A percentile compares a stretch with the other conserved stretches of the same genome.
These are phyloP conservation scores for Ballota nigra DNA, from an alignment of 257 asterid genomes.

Conservation along the genomic window DNA sequence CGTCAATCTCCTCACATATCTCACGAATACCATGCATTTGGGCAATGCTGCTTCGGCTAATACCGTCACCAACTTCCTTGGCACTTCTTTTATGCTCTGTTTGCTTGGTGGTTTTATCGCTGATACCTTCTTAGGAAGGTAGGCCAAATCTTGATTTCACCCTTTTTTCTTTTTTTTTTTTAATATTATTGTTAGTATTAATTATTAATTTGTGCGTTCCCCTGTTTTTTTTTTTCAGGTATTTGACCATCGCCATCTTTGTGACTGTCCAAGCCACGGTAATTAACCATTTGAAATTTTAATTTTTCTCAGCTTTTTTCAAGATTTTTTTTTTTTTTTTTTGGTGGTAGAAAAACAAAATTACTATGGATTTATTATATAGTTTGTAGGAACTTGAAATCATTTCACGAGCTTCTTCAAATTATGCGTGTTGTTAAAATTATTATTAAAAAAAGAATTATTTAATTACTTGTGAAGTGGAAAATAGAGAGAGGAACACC, in stretches of 20 bases:
- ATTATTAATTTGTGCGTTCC: too few species aligned
- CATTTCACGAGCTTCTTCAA: too few species aligned
- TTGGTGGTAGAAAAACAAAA: too few species aligned
- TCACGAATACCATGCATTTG: conserved; percentile 85
- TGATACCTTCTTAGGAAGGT: conserved; percentile 81
- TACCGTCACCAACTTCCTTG: conserved; percentile 77
- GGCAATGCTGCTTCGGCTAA: conserved; percentile 81
- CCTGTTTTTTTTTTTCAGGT: conserved; percentile 36
- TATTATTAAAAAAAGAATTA: too few species aligned
- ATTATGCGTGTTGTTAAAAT: too few species aligned
- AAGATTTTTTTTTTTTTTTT: too few species aligned
- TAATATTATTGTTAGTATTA: too few species aligned
- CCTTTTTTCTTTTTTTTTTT: too few species aligned
- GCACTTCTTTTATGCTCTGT: conserved; percentile 81
- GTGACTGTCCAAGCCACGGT: conserved; percentile 73
- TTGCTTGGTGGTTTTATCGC: conserved; percentile 87
- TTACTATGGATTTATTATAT: too few species aligned
- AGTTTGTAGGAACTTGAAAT: too few species aligned
- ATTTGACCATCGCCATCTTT: conserved; percentile 72
- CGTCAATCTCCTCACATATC: conserved; percentile 72
- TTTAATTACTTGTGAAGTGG: conserved; percentile 19
- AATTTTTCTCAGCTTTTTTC: too few species aligned
- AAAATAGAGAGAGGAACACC: conserved; percentile 6
- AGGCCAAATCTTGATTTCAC: conserved; percentile 27
- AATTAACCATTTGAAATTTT: too few species aligned